Percentiles rank a stretch among this genome's conserved stretches.
Evolutionary conservation across 441 rosid species (phyloP).

Genomic region (Bocquillonia castaneifolia): DNA sequence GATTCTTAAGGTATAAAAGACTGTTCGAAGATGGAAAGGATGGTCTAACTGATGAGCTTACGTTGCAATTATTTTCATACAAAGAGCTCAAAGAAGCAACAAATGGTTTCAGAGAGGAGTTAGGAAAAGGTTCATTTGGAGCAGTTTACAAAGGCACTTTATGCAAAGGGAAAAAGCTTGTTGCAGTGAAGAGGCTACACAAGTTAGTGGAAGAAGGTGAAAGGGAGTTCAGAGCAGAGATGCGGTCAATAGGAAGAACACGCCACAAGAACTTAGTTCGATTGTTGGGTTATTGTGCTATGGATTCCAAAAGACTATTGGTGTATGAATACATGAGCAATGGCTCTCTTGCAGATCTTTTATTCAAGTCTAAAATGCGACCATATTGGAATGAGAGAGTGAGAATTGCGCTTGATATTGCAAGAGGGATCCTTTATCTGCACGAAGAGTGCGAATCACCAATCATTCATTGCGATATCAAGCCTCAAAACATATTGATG

Average conservation of each 20-base stretch:
- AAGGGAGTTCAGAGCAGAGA: constrained; percentile 26
- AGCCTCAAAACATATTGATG: constrained; percentile 35
- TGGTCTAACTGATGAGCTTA: constrained; percentile 17
- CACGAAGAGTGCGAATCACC: constrained; percentile 36
- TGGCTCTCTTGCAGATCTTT: constrained; percentile 27
- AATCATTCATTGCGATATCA: constrained; percentile 36
- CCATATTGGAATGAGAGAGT: constrained; percentile 23
- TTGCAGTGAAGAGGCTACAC: constrained; percentile 38
- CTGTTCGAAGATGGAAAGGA: neutral
- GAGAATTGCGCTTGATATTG: constrained; percentile 24
- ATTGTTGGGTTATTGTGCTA: constrained; percentile 28
- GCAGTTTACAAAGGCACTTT: constrained; percentile 34
- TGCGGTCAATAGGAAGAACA: constrained; percentile 25
- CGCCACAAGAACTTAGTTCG: constrained; percentile 27
- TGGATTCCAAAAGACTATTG: constrained; percentile 26
- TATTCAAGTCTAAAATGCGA: constrained; percentile 3
- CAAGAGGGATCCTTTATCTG: constrained; percentile 30
- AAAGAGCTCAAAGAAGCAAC: constrained; percentile 30
- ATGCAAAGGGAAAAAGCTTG: neutral
- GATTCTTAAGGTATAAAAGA: neutral
- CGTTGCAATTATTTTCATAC: constrained; percentile 25
- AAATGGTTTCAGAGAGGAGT: constrained; percentile 32
- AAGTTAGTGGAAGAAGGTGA: constrained; percentile 27
- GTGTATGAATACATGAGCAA: constrained; percentile 40
- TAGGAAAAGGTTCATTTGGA: constrained; percentile 40